These are phyloP conservation scores for Asterophora lycoperdoides DNA, from an alignment of 768 basidiomycete species.

Conservation along the genomic window DNA sequence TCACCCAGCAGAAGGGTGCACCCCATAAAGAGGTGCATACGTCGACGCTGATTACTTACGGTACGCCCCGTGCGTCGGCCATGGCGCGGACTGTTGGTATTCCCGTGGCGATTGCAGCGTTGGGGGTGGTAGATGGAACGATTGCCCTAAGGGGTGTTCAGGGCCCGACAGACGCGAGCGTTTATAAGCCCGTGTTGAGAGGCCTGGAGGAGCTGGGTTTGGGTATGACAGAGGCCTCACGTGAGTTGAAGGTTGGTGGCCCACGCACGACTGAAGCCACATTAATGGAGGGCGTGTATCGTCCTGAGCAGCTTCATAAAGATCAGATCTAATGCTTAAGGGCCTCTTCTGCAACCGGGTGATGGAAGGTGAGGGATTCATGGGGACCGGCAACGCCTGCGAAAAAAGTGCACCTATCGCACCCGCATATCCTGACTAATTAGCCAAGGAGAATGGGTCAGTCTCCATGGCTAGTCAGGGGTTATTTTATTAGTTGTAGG, in stretches of 20 bases:
- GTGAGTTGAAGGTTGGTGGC: not conserved
- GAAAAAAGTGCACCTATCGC: no score
- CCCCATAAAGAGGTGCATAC: conserved; percentile 51
- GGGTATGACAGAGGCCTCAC: conserved; percentile 40
- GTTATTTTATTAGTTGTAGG: no score
- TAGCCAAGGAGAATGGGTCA: no score
- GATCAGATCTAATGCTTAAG: no score
- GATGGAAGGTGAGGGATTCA: no score
- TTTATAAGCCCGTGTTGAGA: conserved; percentile 61
- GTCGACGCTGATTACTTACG: conserved; percentile 64
- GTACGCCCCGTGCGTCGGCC: conserved; percentile 50
- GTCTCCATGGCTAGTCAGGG: no score
- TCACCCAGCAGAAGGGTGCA: conserved; percentile 32
- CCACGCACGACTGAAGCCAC: conserved; percentile 10
- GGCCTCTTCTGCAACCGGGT: no score
- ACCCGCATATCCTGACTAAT: no score
- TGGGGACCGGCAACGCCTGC: no score
- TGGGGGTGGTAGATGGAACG: conserved; percentile 63
- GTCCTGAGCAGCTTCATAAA: not conserved
- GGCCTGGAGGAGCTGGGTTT: conserved; percentile 53
- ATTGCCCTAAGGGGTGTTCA: conserved; percentile 53
- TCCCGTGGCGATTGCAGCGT: conserved; percentile 80
- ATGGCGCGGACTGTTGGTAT: conserved; percentile 92
- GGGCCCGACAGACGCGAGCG: conserved; percentile 56
- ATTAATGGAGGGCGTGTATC: conserved; percentile 1